Evolutionary conservation across 2,329 filamentous ascomycete genomes (phyloP), one percentile per base, ranked within the genome.

Genomic region (Teratosphaeria epicoccoides): DNA sequence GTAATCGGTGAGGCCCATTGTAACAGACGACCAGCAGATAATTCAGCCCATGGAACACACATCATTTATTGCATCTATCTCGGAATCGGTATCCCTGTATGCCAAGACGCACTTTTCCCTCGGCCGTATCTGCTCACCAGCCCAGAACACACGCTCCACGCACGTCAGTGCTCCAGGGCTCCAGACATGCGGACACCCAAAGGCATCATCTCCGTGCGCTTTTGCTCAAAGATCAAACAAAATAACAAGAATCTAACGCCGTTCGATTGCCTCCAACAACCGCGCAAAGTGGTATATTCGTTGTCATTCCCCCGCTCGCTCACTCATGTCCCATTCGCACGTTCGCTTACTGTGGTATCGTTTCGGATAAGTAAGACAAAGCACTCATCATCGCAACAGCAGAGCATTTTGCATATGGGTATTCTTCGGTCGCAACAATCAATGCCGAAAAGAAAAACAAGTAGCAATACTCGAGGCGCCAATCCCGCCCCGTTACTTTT

Each of bases 381-480:
- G 17, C 29, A 46, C 44, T 46, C n/a, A 14, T 12, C 44, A 14
- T 46, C 25, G 11, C 23, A 46, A 46, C 17, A 17, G 33, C 33
- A 46, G 14, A 24, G 23, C 25, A 24, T 46, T 51, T 51, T 51
- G 49, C 49, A 51, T 43, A 51, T 51, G 49, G 49, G 49, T 51
- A 51, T 51, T 51, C 37, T 28, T 24, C 33, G 26, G 43, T 17
- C 43, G 24, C 17, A 43, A 52, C 43, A 48, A 26, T n/a, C 24
- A 25, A 52, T 10, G 23, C 20, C 49, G 20, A 40, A 52, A 24
- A 28, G 3, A 7, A 43, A 49, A 40, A 43, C n/a, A n/a, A n/a
- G n/a, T n/a, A 22, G 12, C 28, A 40, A 49, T 23, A 29, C 23
- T 43, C 28, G 14, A 43, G 37, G 23, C 20, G 25, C 23, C 25